Percentiles rank a stretch among this genome's conserved stretches.
Conservation (phyloP, 345 rosid genomes). For the Durio zibethinus region DNA sequence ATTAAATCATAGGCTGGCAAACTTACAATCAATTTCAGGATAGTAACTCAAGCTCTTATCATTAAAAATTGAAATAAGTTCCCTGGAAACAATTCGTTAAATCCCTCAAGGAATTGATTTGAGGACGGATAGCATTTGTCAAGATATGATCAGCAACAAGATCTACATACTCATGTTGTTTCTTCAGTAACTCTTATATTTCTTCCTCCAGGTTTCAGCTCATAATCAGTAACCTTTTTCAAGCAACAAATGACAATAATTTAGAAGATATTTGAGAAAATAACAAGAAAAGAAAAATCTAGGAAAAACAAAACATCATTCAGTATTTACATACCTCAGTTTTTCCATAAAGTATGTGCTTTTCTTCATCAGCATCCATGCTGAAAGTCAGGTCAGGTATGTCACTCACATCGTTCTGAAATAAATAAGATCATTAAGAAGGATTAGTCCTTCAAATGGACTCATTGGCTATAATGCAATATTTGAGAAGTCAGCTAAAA, state of each 20-base stretch:
- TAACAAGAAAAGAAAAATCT: background rate
- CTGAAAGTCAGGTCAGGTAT: slow-evolving; percentile 92
- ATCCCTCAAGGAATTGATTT: slow-evolving; percentile 86
- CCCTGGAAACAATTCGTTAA: slow-evolving; percentile 71
- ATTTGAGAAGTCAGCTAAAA: background rate
- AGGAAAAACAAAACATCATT: background rate
- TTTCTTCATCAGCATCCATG: slow-evolving; percentile 97
- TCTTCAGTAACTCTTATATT: slow-evolving; percentile 93
- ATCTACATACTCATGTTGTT: slow-evolving; percentile 93
- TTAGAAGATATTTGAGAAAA: background rate
- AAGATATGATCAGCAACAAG: slow-evolving; percentile 94
- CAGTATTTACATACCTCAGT: slow-evolving; percentile 56
- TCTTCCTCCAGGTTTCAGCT: slow-evolving; percentile 96
- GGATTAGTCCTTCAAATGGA: background rate
- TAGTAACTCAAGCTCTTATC: slow-evolving; percentile 98
- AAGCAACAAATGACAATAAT: slow-evolving; percentile 17
- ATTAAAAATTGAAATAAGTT: slow-evolving; percentile 83
- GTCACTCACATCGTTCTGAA: slow-evolving; percentile 85
- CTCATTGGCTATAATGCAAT: slow-evolving; percentile 8
- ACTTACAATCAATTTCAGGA: slow-evolving; percentile 98
- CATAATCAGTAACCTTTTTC: slow-evolving; percentile 87
- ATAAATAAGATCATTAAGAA: slow-evolving; percentile 8
- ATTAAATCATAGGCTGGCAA: slow-evolving; percentile 13
- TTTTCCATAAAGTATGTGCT: slow-evolving; percentile 91
- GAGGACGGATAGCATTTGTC: slow-evolving; percentile 97